Percentiles rank a stretch among this genome's conserved stretches.
Evolutionary conservation across 2,329 filamentous ascomycete genomes (phyloP).

Genomic region (Trichoderma sp.): DNA sequence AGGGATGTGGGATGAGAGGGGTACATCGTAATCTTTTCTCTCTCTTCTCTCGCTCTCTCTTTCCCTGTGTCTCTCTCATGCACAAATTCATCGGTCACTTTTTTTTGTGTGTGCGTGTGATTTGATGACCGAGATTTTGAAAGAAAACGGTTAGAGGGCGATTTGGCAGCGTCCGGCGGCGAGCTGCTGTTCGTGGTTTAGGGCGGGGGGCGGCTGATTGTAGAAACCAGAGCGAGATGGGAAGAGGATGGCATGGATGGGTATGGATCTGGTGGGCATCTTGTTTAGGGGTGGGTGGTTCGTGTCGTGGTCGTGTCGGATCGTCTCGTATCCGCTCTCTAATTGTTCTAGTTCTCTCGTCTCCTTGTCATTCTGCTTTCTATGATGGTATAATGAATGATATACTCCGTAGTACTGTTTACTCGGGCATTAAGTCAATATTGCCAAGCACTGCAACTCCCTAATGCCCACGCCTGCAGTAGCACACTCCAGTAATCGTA

Average conservation of each 20-base stretch:
- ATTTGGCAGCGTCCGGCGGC: background rate
- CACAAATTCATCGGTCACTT: background rate
- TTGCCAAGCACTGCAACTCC: too few relatives aligned
- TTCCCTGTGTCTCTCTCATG: too few relatives aligned
- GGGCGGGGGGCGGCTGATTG: background rate
- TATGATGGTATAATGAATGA: background rate
- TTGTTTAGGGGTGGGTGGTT: background rate
- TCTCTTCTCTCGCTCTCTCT: background rate
- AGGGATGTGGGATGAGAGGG: too few relatives aligned
- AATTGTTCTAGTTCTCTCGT: background rate
- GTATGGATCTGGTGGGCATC: background rate
- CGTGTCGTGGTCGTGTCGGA: background rate
- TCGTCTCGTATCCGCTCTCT: background rate
- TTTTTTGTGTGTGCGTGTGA: background rate
- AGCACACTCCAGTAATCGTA: background rate
- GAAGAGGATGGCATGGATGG: background rate
- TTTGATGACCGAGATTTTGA: background rate
- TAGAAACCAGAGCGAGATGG: background rate
- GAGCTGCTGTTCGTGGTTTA: background rate
- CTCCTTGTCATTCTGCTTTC: background rate
- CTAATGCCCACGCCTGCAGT: too few relatives aligned
- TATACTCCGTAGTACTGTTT: too few relatives aligned
- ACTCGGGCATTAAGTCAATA: too few relatives aligned
- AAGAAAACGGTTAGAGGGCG: conserved; percentile 2
- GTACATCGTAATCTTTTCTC: background rate